Base-by-base conservation (phyloP, 139 green algal species). In the Bryopsis sp. region DNA sequence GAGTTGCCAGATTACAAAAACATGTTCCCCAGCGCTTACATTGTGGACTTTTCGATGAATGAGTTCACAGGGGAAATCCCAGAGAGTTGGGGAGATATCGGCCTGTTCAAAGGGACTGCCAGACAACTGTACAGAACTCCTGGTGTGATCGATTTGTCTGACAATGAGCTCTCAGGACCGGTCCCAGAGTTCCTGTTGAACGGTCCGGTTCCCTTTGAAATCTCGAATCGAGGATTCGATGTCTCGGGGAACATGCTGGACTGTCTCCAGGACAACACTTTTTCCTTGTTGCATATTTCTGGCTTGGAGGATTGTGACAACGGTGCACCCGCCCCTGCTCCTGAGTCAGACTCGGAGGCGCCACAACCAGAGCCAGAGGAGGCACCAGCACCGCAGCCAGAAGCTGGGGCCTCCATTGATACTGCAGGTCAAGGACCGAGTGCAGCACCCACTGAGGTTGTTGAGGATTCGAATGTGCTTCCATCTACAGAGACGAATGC, bases 291-390 rank as follows among this genome's bases (percentile, higher is more conserved):
- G 5, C 58, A 65, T 43, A 11, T 65, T 31, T 47, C 4, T 39
- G 58, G 58, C 6, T 46, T 65, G 8, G 58, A 65, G 58, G 4
- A 65, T 65, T 65, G 58, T n/a, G n/a, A n/a, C n/a, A n/a, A n/a
- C n/a, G n/a, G n/a, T n/a, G n/a, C n/a, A n/a, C n/a, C n/a, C n/a
- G n/a, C n/a, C n/a, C n/a, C n/a, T n/a, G n/a, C n/a, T n/a, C n/a
- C n/a, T n/a, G n/a, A n/a, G n/a, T n/a, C n/a, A n/a, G n/a, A n/a
- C n/a, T n/a, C n/a, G n/a, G n/a, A n/a, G n/a, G n/a, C n/a, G n/a
- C n/a, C n/a, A n/a, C n/a, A n/a, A n/a, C n/a, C n/a, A n/a, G n/a
- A n/a, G n/a, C n/a, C n/a, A n/a, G n/a, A n/a, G n/a, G n/a, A n/a
- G n/a, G n/a, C n/a, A n/a, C n/a, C n/a, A n/a, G n/a, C n/a, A n/a